Base-by-base conservation (phyloP, 2,329 filamentous ascomycete genomes). In the Chaetomiaceae sp. region DNA sequence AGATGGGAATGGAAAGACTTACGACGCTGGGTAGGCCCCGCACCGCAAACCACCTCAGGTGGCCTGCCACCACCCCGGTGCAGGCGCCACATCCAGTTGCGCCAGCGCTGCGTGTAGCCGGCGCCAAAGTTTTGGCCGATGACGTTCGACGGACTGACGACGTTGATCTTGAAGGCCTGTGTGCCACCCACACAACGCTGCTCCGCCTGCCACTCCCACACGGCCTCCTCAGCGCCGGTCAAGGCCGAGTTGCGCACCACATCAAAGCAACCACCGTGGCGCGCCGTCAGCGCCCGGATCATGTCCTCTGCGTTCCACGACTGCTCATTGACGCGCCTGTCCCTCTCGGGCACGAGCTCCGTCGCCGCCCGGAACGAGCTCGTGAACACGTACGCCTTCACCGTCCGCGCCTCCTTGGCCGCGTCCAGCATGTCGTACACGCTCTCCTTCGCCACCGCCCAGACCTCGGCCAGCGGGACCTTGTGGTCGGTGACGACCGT, bases 331-430 rank as follows among this genome's bases (percentile, higher is more conserved):
- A 64, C 49, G n/a, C 61, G 52, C n/a, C 12, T 14, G 29, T 25
- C 17, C 17, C 15, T 25, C n/a, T 27, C 23, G 3, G 60, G 57
- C 2, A 61, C 48, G 1, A 60, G 56, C 6, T 53, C 58, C 3
- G 64, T 45, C 4, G 54, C 55, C 0, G 66, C 60, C 2, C 61
- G 57, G 0, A 68, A 64, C 1, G 70, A 72, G 17, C 68, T 71
- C 0, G 72, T 75, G 34, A 71, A 58, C 4, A 77, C 70, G 27
- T 77, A 69, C 1, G 71, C 65, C 51, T 68, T 69, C 0, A 79
- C 64, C 5, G 64, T 64, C 0, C 68, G 56, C 23, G 70, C 66
- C 1, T 47, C 56, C 17, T 63, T 61, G 0, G 73, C 72, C 0
- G 72, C 64, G 4, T 71, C 66, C 4, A 76, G 59, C 12, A 71